These are phyloP conservation scores for Pseudozyma pruni DNA, from an alignment of 1,284 basidiomycete genomes.

Conservation along the genomic window DNA sequence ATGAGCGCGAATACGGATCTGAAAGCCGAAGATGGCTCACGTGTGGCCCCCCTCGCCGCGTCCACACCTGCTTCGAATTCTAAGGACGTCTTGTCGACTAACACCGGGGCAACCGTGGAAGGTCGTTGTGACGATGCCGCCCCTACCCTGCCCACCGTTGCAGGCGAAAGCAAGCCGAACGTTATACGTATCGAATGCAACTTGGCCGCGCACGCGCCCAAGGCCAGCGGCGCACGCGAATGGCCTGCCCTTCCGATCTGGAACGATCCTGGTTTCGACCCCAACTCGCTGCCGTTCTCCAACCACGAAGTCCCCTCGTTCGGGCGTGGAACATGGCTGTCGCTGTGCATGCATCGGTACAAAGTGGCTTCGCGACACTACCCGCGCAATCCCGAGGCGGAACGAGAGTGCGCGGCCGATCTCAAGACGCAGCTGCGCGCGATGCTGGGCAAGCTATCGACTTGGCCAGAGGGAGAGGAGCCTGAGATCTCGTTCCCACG, in stretches of 20 bases:
- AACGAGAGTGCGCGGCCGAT: background rate
- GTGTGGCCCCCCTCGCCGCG: too few relatives aligned
- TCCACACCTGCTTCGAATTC: background rate
- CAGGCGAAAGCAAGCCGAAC: too few relatives aligned
- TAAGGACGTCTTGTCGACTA: too few relatives aligned
- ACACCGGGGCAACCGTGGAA: too few relatives aligned
- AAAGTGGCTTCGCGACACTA: background rate
- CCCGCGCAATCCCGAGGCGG: background rate
- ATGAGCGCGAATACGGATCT: too few relatives aligned
- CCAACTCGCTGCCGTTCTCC: background rate
- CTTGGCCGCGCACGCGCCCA: background rate
- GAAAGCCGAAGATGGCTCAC: too few relatives aligned
- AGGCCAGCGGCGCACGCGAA: too few relatives aligned
- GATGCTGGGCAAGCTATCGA: background rate
- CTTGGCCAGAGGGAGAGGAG: background rate
- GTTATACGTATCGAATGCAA: background rate
- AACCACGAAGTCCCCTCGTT: constrained; percentile 5
- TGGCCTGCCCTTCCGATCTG: background rate
- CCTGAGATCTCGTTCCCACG: constrained; percentile 2
- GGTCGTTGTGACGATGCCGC: too few relatives aligned
- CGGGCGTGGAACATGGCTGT: constrained; percentile 5
- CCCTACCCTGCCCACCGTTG: too few relatives aligned
- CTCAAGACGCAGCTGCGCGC: background rate
- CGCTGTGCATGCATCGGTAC: constrained; percentile 10
- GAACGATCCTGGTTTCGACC: background rate